phyloP scores from a whole-genome alignment of 139 green algal species.

The Coccomyxa sp. region DNA sequence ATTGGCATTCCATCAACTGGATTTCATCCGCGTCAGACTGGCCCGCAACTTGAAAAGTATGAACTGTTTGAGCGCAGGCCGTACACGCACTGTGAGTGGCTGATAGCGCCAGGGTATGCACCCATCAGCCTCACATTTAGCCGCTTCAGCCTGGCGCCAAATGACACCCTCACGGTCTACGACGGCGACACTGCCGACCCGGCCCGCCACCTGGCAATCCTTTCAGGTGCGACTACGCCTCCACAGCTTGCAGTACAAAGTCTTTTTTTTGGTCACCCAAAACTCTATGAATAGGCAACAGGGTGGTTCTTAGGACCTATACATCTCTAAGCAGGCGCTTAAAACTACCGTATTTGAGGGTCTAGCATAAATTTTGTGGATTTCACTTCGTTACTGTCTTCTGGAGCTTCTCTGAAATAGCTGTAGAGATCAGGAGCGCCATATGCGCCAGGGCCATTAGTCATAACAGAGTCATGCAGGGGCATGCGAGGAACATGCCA shows the following conservation, averaged over 20 bases:
- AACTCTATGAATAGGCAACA: not conserved
- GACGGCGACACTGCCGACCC: not conserved
- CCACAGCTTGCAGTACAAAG: not conserved
- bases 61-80: not conserved
- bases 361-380: too few species aligned
- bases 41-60: too few species aligned
- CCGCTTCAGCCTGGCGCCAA: not conserved
- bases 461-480: too few species aligned
- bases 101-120: not conserved
- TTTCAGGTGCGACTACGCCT: not conserved
- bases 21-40: too few species aligned
- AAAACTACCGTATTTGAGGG: not conserved
- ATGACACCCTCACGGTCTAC: not conserved
- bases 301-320: not conserved
- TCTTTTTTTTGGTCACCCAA: not conserved
- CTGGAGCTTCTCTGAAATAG: not conserved
- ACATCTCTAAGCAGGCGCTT: not conserved
- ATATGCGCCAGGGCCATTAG: too few species aligned
- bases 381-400: not conserved
- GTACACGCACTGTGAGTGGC: slow-evolving; percentile 1
- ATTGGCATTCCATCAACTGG: too few species aligned
- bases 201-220: not conserved
- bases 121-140: not conserved
- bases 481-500: too few species aligned
- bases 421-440: too few species aligned